A percentile compares a stretch with the other conserved stretches of the same genome.
Evolutionary conservation across 1,284 basidiomycete species (phyloP).

Genomic region (Wolfiporia cocos): DNA sequence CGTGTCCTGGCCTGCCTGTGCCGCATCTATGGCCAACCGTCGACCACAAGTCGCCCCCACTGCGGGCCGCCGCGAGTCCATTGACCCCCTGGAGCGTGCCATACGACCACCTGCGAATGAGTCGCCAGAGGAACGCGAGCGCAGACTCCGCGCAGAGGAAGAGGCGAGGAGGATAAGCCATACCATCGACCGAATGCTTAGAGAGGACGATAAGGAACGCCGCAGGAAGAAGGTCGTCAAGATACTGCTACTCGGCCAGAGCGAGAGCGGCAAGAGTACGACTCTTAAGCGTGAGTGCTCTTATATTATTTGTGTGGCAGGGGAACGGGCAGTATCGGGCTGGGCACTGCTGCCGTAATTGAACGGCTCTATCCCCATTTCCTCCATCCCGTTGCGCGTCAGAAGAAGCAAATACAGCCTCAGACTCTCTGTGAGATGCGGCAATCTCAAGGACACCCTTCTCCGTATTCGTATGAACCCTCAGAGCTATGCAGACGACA

Average conservation of each 20-base stretch:
- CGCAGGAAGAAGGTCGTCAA: constrained; percentile 62
- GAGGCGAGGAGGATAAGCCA: constrained; percentile 71
- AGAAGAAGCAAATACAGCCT: neutral
- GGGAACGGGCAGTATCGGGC: constrained; percentile 7
- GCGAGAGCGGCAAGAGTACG: constrained; percentile 78
- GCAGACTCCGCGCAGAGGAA: constrained; percentile 53
- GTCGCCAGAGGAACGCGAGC: constrained; percentile 54
- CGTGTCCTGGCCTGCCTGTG: constrained; percentile 3
- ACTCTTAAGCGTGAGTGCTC: constrained; percentile 72
- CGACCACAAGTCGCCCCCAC: constrained; percentile 9
- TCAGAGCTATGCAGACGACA: too few relatives aligned
- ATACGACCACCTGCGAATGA: constrained; percentile 68
- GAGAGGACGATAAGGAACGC: constrained; percentile 49
- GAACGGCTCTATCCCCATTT: neutral
- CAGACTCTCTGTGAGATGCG: neutral
- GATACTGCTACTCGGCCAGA: constrained; percentile 74
- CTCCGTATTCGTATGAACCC: neutral
- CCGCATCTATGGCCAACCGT: constrained; percentile 10
- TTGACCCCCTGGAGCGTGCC: constrained; percentile 61
- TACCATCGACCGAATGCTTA: constrained; percentile 71
- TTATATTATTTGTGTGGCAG: constrained; percentile 4
- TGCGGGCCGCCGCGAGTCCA: constrained; percentile 18
- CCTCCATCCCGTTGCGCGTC: neutral
- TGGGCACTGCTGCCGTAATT: neutral
- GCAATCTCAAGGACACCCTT: constrained; percentile 1